Base-by-base conservation (phyloP, 345 rosid species). In the Salix brachista region DNA sequence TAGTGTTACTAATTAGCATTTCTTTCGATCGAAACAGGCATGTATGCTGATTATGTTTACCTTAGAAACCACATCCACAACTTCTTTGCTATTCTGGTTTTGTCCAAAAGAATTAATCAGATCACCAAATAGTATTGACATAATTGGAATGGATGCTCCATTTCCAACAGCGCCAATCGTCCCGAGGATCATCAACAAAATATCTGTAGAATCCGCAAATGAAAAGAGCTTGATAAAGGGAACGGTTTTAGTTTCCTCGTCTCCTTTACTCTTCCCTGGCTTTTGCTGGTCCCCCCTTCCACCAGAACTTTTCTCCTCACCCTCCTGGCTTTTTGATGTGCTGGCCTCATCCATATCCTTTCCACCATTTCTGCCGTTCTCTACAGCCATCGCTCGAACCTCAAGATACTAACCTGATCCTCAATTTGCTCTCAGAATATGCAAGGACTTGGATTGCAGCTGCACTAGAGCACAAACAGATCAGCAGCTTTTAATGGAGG, bases 61-160 rank as follows among this genome's bases (percentile, higher is more conserved):
- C 91, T 86, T 84, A 58, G 95, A 86, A 72, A 94, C 83, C 11
- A 70, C 81, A 26, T 36, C 26, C 4, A 94, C 77, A 10, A 87
- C 84, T 56, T 84, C 74, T 5, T 58, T 67, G 70, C 65, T 77
- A 52, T 62, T 76, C 87, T 89, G 91, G 84, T 90, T 94, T 70
- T 82, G 32, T 71, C 97, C 97, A 42, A 85, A 94, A 76, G 97
- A 79, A 85, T 94, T 78, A 21, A 68, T 23, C 13, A 89, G 70
- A 30, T 94, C 89, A 70, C 98, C 98, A 9, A 94, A 90, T 13
- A 94, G 75, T 39, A 94, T 19, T 10, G 98, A 83, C 98, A 94
- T 92, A 5, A 92, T 42, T 56, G 98, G 98, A 84, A 91, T 65
- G 50, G 82, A 80, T 2, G 90, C 17, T 54, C 98, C 98, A 67